These are phyloP conservation scores for Lepidium aucheri DNA, from an alignment of 345 rosid species.

Conservation along the genomic window DNA sequence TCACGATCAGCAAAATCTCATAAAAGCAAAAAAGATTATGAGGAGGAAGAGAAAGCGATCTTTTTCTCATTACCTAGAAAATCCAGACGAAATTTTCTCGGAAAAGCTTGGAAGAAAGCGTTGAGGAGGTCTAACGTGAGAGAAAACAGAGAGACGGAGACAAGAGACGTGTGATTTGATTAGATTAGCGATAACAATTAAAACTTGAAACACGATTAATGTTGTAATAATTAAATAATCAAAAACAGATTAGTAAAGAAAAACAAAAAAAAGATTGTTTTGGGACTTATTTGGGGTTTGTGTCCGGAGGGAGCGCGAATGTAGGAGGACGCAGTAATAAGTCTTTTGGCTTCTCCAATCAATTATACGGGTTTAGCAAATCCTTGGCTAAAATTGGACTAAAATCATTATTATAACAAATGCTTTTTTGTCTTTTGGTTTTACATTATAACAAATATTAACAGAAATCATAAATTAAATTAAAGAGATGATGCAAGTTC, in stretches of 20 bases:
- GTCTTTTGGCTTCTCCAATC: constrained; percentile 8
- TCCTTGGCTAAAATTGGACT: neutral
- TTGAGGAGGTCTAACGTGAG: constrained; percentile 17
- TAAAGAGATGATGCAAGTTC: no score
- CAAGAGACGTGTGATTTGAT: constrained; percentile 25
- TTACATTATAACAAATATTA: neutral
- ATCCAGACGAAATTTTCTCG: neutral
- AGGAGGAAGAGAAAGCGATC: neutral
- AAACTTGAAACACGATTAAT: neutral
- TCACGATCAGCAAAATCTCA: neutral
- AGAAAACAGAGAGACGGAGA: constrained; percentile 5
- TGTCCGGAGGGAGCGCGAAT: constrained; percentile 18
- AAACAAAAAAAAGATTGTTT: neutral
- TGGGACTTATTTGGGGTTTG: constrained; percentile 16
- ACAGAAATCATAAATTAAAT: constrained; percentile 3
- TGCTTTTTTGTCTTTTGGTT: no score
- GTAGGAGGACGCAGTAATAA: constrained; percentile 13
- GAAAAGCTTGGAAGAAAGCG: constrained; percentile 5
- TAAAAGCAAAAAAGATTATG: neutral
- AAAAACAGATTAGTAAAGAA: neutral
- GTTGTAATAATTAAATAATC: neutral
- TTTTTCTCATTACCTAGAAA: constrained; percentile 1
- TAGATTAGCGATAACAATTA: constrained; percentile 14
- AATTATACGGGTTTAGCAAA: constrained; percentile 5
- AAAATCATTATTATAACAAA: neutral